Conservation (phyloP, 495 filamentous ascomycete species). For the Physcia stellaris region DNA sequence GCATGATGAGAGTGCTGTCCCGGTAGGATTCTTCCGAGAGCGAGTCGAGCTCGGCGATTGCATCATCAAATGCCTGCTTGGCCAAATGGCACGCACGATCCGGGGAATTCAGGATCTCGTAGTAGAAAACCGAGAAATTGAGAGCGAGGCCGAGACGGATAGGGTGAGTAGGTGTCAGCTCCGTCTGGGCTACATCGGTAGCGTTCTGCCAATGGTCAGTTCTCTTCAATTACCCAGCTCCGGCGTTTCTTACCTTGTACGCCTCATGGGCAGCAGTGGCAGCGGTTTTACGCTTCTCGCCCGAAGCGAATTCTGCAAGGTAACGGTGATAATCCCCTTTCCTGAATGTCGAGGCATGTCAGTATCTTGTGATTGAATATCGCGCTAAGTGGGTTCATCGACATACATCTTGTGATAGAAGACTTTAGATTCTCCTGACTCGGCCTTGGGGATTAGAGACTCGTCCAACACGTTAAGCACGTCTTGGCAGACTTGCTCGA, state of each 20-base stretch:
- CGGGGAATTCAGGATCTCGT: constrained; percentile 98
- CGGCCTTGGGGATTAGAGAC: constrained; percentile 91
- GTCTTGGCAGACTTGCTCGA: constrained; percentile 98
- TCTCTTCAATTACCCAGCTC: too few relatives aligned
- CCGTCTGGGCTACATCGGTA: constrained; percentile 94
- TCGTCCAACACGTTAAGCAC: constrained; percentile 93
- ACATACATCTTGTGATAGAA: constrained; percentile 99
- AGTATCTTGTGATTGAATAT: background rate
- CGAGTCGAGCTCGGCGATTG: constrained; percentile 97
- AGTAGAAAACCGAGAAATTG: constrained; percentile 99
- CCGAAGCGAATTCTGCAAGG: constrained; percentile 95
- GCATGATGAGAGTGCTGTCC: constrained; percentile 99
- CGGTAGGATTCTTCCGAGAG: constrained; percentile 98
- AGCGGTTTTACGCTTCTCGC: constrained; percentile 96
- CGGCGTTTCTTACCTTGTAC: constrained; percentile 82
- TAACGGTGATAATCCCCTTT: constrained; percentile 99
- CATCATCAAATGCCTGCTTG: constrained; percentile 98
- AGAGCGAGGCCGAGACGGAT: constrained; percentile 96
- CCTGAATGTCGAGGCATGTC: constrained; percentile 42
- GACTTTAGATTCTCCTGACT: constrained; percentile 97
- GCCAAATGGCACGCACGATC: constrained; percentile 98
- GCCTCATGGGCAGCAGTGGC: constrained; percentile 95
- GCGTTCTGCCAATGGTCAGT: constrained; percentile 54
- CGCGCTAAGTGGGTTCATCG: constrained; percentile 1
- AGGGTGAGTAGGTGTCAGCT: constrained; percentile 94